These are phyloP conservation scores for Phaseolus lunatus DNA, from an alignment of 306 rosid species.

Conservation along the genomic window DNA sequence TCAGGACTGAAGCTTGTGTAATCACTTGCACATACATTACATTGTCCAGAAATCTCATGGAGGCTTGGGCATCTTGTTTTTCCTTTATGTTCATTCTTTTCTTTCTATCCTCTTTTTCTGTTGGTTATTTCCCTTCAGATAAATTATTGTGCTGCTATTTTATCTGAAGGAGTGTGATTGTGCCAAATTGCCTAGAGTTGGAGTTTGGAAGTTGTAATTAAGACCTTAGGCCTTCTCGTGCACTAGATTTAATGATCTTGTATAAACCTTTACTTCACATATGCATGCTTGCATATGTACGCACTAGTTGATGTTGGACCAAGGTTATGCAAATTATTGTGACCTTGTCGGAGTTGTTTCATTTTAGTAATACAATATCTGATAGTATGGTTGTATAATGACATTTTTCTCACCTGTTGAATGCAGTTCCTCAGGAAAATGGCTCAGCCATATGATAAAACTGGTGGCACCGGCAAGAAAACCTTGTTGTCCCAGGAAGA, in stretches of 20 bases:
- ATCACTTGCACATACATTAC: not conserved
- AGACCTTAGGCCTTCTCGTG: not conserved
- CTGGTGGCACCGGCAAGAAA: slow-evolving; percentile 74
- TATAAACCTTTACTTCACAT: not conserved
- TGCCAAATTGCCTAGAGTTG: not conserved
- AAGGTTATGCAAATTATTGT: slow-evolving; percentile 29
- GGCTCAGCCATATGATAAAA: slow-evolving; percentile 95
- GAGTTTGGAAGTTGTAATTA: not conserved
- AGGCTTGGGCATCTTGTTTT: not conserved
- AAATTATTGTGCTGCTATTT: slow-evolving; percentile 4
- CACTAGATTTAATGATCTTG: slow-evolving; percentile 1
- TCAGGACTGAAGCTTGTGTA: slow-evolving; percentile 11
- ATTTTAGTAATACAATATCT: slow-evolving; percentile 10
- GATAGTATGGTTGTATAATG: slow-evolving; percentile 23
- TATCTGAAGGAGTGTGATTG: slow-evolving; percentile 8
- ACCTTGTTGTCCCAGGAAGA: slow-evolving; percentile 85
- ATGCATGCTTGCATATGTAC: not conserved
- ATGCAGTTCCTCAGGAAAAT: slow-evolving; percentile 91
- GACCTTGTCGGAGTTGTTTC: slow-evolving; percentile 8
- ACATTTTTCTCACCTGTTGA: slow-evolving; percentile 30
- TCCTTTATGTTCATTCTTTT: not conserved
- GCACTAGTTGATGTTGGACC: slow-evolving; percentile 14
- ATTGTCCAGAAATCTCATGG: slow-evolving; percentile 17
- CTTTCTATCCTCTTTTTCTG: not conserved
- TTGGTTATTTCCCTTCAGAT: slow-evolving; percentile 6